Conservation (phyloP, 2,329 filamentous ascomycete species). For the Xylaria sp. region DNA sequence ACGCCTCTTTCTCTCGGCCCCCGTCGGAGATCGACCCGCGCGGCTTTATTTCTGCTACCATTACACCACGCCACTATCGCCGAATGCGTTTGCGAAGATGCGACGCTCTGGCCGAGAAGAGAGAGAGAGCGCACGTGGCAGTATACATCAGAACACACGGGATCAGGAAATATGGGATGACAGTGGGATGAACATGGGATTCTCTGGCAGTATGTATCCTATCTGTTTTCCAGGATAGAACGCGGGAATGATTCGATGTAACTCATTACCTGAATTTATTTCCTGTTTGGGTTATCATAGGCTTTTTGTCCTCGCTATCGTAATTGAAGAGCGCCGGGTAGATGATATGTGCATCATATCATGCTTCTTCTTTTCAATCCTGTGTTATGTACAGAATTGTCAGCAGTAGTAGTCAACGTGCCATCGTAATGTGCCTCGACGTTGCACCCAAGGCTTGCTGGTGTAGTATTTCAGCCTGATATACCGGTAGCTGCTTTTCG, state of each 20-base stretch:
- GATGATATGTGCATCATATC: not conserved
- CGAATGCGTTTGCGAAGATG: constrained; percentile 5
- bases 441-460: constrained; percentile 19
- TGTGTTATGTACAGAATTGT: constrained; percentile 2
- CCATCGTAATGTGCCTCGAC: constrained; percentile 11
- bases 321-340: not conserved
- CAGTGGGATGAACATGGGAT: not conserved
- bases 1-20: constrained; percentile 11
- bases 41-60: constrained; percentile 3
- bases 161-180: not conserved
- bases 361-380: constrained; percentile 2
- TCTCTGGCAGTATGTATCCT: not conserved
- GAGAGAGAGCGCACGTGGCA: constrained; percentile 1
- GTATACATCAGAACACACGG: not conserved
- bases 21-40: not conserved
- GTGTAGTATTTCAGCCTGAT: constrained; percentile 23
- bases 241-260: no score
- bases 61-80: not conserved
- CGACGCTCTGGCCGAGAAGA: constrained; percentile 1
- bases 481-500: constrained; percentile 19
- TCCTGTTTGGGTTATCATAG: constrained; percentile 1
- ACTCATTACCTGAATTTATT: no score
- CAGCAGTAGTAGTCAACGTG: not conserved
- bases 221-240: not conserved
- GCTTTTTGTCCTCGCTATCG: not conserved